Evolutionary conservation across 768 basidiomycete species (phyloP).

Genomic region (Rhizopogon salebrosus): DNA sequence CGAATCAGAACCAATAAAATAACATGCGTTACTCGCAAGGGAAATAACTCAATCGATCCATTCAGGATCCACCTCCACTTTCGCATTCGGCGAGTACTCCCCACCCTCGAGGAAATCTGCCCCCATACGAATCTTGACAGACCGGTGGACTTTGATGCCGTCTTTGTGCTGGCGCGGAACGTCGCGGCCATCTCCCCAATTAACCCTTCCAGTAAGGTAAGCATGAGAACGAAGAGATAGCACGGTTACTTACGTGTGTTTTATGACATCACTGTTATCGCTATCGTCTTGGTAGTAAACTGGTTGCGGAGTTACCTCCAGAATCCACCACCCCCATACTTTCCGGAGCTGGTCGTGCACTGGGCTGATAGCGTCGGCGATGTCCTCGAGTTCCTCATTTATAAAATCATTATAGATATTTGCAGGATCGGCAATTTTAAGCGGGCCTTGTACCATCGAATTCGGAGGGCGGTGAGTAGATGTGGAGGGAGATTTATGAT

Average conservation of each 20-base stretch:
- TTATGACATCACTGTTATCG: conserved; percentile 10
- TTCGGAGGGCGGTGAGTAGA: conserved; percentile 11
- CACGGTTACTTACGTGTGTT: conserved; percentile 12
- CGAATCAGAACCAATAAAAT: no score
- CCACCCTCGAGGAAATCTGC: conserved; percentile 29
- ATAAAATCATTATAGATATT: conserved; percentile 19
- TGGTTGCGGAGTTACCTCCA: conserved; percentile 48
- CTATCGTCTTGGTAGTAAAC: conserved; percentile 22
- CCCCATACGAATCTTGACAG: conserved; percentile 48
- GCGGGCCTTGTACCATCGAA: conserved; percentile 12
- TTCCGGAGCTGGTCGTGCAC: conserved; percentile 53
- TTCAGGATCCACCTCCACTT: conserved; percentile 29
- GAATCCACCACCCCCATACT: conserved; percentile 54
- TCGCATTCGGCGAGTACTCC: conserved; percentile 37
- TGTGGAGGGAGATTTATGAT: conserved; percentile 13
- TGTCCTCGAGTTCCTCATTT: conserved; percentile 59
- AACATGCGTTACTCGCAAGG: no score
- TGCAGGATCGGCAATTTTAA: conserved; percentile 6
- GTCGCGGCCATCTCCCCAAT: conserved; percentile 36
- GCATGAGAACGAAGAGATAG: not conserved
- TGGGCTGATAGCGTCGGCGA: conserved; percentile 48
- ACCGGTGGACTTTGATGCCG: conserved; percentile 39
- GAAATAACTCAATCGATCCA: conserved; percentile 35
- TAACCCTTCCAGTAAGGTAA: conserved; percentile 19
- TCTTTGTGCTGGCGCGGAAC: conserved; percentile 34